A percentile compares a stretch with the other conserved stretches of the same genome.
These are phyloP conservation scores for Alternaria sp. DNA, from an alignment of 2,329 filamentous ascomycete species.

Conservation along the genomic window DNA sequence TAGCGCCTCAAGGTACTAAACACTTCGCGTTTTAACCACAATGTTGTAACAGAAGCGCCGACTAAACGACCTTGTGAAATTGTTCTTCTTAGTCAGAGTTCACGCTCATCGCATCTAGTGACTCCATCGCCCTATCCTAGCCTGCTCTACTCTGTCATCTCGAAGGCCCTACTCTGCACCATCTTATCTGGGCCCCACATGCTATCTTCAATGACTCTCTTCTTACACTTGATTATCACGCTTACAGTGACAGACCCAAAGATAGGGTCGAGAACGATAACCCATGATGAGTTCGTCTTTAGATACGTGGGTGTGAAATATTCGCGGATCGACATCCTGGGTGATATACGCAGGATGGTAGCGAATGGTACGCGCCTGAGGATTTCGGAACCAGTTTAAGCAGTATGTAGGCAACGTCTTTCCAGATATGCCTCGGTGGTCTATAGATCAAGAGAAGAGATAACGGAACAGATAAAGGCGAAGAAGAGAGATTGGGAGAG, in stretches of 20 bases:
- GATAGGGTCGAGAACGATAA: conserved; percentile 34
- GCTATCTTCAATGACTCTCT: neutral
- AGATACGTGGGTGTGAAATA: conserved; percentile 15
- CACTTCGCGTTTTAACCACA: too few species aligned
- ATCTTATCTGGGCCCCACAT: neutral
- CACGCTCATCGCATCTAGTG: neutral
- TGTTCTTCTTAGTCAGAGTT: neutral
- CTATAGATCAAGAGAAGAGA: conserved; percentile 42
- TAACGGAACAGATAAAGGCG: conserved; percentile 40
- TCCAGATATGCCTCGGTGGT: conserved; percentile 36
- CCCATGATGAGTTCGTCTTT: conserved; percentile 38
- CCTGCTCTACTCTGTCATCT: too few species aligned
- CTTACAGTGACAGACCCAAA: conserved; percentile 35
- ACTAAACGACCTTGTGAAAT: too few species aligned
- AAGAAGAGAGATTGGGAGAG: conserved; percentile 43
- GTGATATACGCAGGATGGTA: neutral
- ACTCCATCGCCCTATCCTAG: conserved; percentile 4
- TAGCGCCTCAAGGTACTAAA: too few species aligned
- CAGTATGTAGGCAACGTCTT: conserved; percentile 36
- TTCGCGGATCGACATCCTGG: neutral
- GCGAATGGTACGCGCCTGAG: neutral
- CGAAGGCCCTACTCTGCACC: neutral
- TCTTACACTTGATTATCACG: conserved; percentile 35
- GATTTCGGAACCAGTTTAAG: conserved; percentile 34
- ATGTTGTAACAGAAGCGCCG: too few species aligned